These are phyloP conservation scores for Scenedesmus sp. DNA, from an alignment of 163 green algal species.

Conservation along the genomic window DNA sequence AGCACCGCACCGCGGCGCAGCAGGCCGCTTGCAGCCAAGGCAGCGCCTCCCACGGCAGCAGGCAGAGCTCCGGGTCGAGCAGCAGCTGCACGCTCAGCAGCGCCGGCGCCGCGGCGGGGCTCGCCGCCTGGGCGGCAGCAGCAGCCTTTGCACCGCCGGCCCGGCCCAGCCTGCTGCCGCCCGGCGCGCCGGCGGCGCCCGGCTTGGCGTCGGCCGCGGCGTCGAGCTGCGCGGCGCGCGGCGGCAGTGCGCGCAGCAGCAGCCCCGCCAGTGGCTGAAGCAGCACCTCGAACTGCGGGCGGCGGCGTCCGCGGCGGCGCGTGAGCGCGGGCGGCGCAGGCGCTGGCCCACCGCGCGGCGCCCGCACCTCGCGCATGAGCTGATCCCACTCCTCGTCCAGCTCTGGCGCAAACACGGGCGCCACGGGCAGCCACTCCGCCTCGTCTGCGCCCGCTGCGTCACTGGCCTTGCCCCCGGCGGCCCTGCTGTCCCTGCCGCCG, in stretches of 20 bases:
- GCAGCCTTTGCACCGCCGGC: neutral
- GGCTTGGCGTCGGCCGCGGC: constrained; percentile 5
- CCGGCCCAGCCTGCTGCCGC: neutral
- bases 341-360: no score
- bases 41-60: constrained; percentile 57
- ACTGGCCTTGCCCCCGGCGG: no score
- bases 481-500: neutral
- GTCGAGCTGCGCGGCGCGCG: neutral
- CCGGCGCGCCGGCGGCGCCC: neutral
- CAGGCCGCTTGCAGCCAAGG: constrained; percentile 38
- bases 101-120: no score
- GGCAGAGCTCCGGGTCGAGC: constrained; percentile 53
- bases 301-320: no score
- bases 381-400: constrained; percentile 28
- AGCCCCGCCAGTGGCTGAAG: constrained; percentile 33
- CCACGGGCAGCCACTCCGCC: constrained; percentile 7
- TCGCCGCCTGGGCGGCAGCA: constrained; percentile 10
- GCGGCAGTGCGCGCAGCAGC: neutral
- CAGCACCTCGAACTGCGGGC: constrained; percentile 14
- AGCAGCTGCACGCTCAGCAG: constrained; percentile 50
- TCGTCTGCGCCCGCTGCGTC: neutral
- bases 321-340: no score
- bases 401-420: constrained; percentile 14
- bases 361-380: constrained; percentile 27
- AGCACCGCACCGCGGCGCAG: constrained; percentile 38